These are phyloP conservation scores for Claviceps spartinae DNA, from an alignment of 2,329 filamentous ascomycete genomes.

Conservation along the genomic window DNA sequence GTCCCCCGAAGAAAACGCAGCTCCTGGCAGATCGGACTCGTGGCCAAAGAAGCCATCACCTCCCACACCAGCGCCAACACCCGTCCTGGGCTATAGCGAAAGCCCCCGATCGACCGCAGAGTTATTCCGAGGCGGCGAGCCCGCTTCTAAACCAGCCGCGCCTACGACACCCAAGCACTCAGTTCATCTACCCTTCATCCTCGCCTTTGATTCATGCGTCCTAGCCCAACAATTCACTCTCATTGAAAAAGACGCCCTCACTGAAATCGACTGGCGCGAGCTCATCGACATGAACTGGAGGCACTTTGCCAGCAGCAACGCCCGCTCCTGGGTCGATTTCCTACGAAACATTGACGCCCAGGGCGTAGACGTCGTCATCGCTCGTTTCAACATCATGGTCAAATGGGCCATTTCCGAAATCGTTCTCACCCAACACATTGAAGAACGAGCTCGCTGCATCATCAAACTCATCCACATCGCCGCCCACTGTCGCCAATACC, in stretches of 20 bases:
- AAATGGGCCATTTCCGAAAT: conserved; percentile 77
- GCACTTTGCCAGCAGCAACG: conserved; percentile 47
- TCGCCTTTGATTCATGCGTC: conserved; percentile 66
- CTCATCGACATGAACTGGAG: conserved; percentile 76
- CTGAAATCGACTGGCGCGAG: conserved; percentile 81
- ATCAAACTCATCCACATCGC: conserved; percentile 77
- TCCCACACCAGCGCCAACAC: conserved; percentile 35
- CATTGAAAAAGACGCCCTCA: conserved; percentile 73
- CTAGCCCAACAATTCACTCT: conserved; percentile 74
- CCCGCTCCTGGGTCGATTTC: conserved; percentile 72
- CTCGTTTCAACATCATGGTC: conserved; percentile 77
- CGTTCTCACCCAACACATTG: conserved; percentile 56
- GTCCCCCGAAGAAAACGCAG: conserved; percentile 3
- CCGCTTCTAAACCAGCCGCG: conserved; percentile 18
- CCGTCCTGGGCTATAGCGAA: conserved; percentile 25
- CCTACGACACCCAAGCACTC: conserved; percentile 26
- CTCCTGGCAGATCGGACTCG: not conserved
- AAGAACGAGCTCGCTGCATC: conserved; percentile 62
- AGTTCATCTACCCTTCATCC: conserved; percentile 63
- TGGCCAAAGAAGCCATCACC: conserved; percentile 13
- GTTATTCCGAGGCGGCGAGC: conserved; percentile 21
- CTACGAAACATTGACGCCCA: conserved; percentile 56
- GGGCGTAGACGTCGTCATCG: conserved; percentile 72
- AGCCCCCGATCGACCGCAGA: conserved; percentile 7
- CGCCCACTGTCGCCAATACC: conserved; percentile 56